phyloP scores from a whole-genome alignment of 257 asterid genomes.

The Solanum virginianum region DNA sequence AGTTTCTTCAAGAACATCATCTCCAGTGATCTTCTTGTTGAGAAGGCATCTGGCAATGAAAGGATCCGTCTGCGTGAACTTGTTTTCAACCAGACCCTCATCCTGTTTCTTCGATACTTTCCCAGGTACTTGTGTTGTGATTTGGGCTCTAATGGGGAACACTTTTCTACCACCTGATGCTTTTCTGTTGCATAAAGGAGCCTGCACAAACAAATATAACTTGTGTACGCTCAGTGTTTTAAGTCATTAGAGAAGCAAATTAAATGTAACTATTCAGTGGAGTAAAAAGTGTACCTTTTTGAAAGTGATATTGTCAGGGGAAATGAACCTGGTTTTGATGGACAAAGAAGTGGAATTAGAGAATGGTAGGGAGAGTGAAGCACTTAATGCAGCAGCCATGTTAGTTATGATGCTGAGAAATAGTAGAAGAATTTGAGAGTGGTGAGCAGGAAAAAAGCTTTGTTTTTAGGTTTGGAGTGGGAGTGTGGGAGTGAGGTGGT shows the following conservation, averaged over 20 bases:
- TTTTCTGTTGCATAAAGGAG: constrained; percentile 40
- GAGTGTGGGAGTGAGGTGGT: background rate
- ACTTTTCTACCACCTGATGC: constrained; percentile 30
- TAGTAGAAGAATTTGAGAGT: background rate
- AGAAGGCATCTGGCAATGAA: constrained; percentile 56
- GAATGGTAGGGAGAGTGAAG: constrained; percentile 78
- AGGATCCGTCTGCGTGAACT: constrained; percentile 81
- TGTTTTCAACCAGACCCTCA: constrained; percentile 67
- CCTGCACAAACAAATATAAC: constrained; percentile 20
- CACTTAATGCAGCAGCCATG: constrained; percentile 42
- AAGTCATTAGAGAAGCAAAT: background rate
- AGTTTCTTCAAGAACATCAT: constrained; percentile 96
- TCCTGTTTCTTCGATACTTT: constrained; percentile 72
- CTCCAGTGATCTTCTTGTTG: constrained; percentile 96
- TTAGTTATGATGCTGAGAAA: background rate
- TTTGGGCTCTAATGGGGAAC: constrained; percentile 62
- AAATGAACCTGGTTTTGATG: constrained; percentile 36
- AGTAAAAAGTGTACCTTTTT: constrained; percentile 35
- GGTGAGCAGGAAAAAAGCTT: background rate
- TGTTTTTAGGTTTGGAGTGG: background rate
- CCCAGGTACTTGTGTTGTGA: constrained; percentile 78
- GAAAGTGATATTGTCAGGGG: constrained; percentile 55
- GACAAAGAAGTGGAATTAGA: constrained; percentile 48
- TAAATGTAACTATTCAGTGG: background rate
- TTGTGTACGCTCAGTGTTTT: background rate